phyloP scores from a whole-genome alignment of 179 eudicot genomes.

The Sideroxylon spinosum region DNA sequence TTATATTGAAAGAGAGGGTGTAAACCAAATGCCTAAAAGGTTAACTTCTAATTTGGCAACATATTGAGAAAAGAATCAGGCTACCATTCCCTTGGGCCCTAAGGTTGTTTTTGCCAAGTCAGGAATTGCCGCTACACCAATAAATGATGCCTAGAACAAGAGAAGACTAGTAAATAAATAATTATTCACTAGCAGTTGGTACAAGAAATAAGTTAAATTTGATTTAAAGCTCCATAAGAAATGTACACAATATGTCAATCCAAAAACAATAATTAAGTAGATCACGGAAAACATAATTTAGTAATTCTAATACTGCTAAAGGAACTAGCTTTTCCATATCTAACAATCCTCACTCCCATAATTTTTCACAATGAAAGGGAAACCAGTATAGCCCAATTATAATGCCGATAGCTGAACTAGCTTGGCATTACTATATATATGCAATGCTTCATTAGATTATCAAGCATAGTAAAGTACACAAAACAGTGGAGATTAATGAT shows the following conservation, averaged over 20 bases:
- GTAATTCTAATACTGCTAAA: not conserved
- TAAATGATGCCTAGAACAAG: conserved; percentile 58
- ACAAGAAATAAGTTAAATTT: not conserved
- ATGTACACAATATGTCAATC: not conserved
- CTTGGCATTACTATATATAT: not conserved
- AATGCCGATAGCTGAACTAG: not conserved
- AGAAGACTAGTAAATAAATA: not conserved
- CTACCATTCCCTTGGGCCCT: conserved; percentile 98
- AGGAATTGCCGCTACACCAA: conserved; percentile 86
- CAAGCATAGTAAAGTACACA: not conserved
- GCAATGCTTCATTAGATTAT: not conserved
- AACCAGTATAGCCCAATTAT: not conserved
- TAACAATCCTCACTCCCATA: not conserved
- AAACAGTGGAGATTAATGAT: not conserved
- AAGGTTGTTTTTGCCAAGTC: conserved; percentile 93
- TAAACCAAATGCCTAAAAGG: not conserved
- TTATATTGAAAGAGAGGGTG: not conserved
- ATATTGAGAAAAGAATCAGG: conserved; percentile 11
- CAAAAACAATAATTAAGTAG: not conserved
- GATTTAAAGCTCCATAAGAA: not conserved
- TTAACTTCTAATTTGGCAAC: not conserved
- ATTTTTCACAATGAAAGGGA: not conserved
- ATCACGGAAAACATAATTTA: not conserved
- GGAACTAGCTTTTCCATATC: not conserved
- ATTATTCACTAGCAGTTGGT: too few species aligned